Evolutionary conservation across 257 asterid genomes (phyloP), one percentile per base, ranked within the genome.

Genomic region (Nicotiana obtusifolia): DNA sequence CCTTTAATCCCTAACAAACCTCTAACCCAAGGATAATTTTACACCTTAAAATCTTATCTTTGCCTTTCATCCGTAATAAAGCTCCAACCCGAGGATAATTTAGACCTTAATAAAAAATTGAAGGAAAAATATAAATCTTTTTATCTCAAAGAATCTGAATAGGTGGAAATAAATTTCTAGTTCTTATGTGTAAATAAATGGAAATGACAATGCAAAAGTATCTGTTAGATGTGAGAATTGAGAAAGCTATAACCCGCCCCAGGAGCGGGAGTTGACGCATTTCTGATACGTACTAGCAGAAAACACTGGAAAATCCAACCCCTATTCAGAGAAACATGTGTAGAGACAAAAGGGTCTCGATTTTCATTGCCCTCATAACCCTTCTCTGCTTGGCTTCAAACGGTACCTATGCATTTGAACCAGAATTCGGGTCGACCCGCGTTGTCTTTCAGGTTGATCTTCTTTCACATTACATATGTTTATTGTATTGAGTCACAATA

Each of bases 371-470:
- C 14, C 83, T 60, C 86, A 19, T 85, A 67, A 26, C 81, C 82
- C 62, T 86, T 64, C 84, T 90, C 84, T 53, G 77, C 84, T 73
- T 81, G 68, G 86, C 85, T 17, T 61, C 83, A 81, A 53, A 17
- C 60, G 87, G 86, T 11, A 86, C 86, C 30, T 53, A 75, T 78
- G 93, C 93, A 85, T 22, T 82, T 80, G 85, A 66, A 82, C 89
- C 95, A n/a, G 88, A 86, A 86, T 33, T 91, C 82, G 92, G 93
- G 82, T 88, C 95, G 47, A 31, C 91, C 17, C 92, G 93, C 52
- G 95, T 91, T 28, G 93, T 91, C 56, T 91, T 91, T 83, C 92
- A 91, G 93, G 95, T 91, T 28, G 37, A 31, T 57, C 61, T 83
- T 7, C 8, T 30, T 66, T 7, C 54, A 49, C 53, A 65, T 66